A percentile compares a stretch with the other conserved stretches of the same genome.
Evolutionary conservation across 371 early-diverging fungal genomes (phyloP).

Genomic region (Mortierella polycephala): DNA sequence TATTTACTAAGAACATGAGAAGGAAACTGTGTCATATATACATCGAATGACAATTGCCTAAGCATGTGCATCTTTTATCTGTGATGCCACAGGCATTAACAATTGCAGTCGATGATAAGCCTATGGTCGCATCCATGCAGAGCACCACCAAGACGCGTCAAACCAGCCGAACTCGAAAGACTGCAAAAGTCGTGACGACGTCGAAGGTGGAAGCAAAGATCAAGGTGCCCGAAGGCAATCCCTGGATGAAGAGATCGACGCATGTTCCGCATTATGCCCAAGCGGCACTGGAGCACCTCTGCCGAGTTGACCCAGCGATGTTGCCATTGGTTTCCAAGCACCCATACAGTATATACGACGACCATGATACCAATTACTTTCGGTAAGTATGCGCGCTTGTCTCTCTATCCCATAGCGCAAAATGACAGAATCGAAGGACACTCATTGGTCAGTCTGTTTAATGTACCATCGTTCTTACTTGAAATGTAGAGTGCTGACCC

Average conservation of each 20-base stretch:
- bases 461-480: background rate
- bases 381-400: slow-evolving; percentile 16
- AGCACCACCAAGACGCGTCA: background rate
- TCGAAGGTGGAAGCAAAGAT: background rate
- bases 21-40: too few species aligned
- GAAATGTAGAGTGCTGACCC: slow-evolving; percentile 30
- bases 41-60: too few species aligned
- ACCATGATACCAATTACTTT: slow-evolving; percentile 49
- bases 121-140: background rate
- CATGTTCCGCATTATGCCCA: slow-evolving; percentile 28
- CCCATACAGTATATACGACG: slow-evolving; percentile 34
- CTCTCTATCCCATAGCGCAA: background rate
- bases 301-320: slow-evolving; percentile 31
- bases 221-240: slow-evolving; percentile 28
- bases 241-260: slow-evolving; percentile 34
- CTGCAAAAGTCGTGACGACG: background rate
- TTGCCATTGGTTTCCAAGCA: slow-evolving; percentile 20
- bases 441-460: background rate
- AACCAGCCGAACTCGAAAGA: slow-evolving; percentile 1
- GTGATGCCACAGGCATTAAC: background rate
- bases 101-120: slow-evolving; percentile 1
- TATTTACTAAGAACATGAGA: too few species aligned
- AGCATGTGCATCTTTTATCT: too few species aligned
- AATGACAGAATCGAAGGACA: background rate
- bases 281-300: slow-evolving; percentile 32